Evolutionary conservation across 371 early-diverging fungal species (phyloP).

Genomic region (Mortierella sp.): DNA sequence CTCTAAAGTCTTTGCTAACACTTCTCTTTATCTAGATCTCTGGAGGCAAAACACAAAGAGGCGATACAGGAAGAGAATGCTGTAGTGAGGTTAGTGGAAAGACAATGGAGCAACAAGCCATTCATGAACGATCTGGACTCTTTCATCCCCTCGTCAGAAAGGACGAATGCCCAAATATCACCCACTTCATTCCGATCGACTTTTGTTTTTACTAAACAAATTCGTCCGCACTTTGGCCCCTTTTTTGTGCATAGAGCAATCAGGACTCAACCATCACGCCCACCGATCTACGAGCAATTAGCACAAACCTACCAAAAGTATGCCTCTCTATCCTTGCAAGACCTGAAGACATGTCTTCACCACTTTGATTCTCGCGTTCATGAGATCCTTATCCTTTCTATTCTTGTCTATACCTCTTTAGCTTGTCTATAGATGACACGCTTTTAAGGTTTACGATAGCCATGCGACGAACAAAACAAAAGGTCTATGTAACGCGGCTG

Average conservation of each 20-base stretch:
- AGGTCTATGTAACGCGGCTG: conserved; percentile 23
- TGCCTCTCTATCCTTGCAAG: neutral
- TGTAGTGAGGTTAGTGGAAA: conserved; percentile 1
- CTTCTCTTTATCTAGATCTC: conserved; percentile 17
- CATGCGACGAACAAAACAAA: conserved; percentile 12
- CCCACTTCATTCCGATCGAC: no score
- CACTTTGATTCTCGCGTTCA: neutral
- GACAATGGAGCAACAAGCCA: no score
- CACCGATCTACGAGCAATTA: neutral
- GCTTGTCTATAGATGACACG: conserved; percentile 45
- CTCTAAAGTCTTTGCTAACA: no score
- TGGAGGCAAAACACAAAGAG: conserved; percentile 35
- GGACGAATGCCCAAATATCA: no score
- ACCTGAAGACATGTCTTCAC: no score
- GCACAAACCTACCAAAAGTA: neutral
- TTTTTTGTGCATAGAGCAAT: no score
- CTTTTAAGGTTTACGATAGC: conserved; percentile 32
- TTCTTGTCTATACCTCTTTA: neutral
- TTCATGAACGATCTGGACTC: no score
- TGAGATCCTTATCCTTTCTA: neutral
- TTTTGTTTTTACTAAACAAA: no score
- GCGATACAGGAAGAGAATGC: conserved; percentile 23
- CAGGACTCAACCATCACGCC: no score
- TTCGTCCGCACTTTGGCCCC: no score
- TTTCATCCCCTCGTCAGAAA: no score